These are phyloP conservation scores for Acacia confusa DNA, from an alignment of 306 rosid species.

Conservation along the genomic window DNA sequence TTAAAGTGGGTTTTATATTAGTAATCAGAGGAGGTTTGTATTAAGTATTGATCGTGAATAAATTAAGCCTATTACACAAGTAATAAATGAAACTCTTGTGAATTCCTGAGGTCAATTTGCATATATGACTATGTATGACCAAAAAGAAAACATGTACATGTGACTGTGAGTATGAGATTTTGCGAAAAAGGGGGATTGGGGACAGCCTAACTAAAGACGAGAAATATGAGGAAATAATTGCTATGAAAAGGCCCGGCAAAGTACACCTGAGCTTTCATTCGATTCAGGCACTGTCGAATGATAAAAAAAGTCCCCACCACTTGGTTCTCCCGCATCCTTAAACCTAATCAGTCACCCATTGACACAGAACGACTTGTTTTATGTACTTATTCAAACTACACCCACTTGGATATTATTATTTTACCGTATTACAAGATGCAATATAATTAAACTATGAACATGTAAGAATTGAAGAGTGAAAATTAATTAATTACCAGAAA, in stretches of 20 bases:
- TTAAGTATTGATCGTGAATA: no score
- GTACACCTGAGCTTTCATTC: constrained; percentile 41
- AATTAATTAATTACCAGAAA: constrained; percentile 50
- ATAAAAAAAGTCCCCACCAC: constrained; percentile 20
- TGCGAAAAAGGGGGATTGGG: background rate
- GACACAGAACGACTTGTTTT: background rate
- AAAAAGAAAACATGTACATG: background rate
- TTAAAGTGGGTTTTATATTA: no score
- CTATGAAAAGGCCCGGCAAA: constrained; percentile 38
- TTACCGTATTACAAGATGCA: background rate
- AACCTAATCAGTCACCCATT: constrained; percentile 12
- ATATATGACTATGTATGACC: background rate
- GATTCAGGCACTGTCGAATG: constrained; percentile 54
- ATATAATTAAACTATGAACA: background rate
- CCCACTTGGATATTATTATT: background rate
- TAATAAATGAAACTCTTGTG: background rate
- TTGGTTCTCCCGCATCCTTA: constrained; percentile 32
- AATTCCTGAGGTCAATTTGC: background rate
- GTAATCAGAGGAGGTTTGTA: no score
- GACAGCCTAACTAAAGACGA: constrained; percentile 10
- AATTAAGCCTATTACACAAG: background rate
- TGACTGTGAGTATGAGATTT: constrained; percentile 8
- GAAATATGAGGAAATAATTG: background rate
- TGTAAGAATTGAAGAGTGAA: constrained; percentile 18
- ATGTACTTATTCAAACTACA: background rate